Evolutionary conservation across 2,329 filamentous ascomycete species (phyloP).

Genomic region (Chaetomium strumarium): DNA sequence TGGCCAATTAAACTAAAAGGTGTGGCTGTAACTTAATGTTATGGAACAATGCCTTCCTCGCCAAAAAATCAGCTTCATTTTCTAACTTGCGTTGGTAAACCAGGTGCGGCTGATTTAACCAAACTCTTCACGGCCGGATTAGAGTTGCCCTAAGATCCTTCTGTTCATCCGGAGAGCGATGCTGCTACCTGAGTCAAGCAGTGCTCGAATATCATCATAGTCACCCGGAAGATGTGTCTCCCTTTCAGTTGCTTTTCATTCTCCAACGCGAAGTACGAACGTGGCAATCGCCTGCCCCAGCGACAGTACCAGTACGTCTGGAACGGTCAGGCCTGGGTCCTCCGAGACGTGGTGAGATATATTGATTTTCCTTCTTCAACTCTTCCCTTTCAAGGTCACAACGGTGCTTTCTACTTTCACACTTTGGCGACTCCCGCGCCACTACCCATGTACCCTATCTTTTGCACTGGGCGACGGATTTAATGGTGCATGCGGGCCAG

Average conservation of each 20-base stretch:
- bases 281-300: slow-evolving; percentile 32
- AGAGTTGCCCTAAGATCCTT: neutral
- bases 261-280: slow-evolving; percentile 42
- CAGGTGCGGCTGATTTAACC: too few relatives aligned
- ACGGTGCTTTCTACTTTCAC: neutral
- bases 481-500: too few relatives aligned
- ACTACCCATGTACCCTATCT: too few relatives aligned
- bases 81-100: too few relatives aligned
- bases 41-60: too few relatives aligned
- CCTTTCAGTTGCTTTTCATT: slow-evolving; percentile 42
- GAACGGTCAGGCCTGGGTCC: slow-evolving; percentile 33
- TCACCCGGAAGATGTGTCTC: slow-evolving; percentile 43
- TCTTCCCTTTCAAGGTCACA: neutral
- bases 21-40: too few relatives aligned
- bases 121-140: neutral
- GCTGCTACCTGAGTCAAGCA: too few relatives aligned
- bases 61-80: too few relatives aligned
- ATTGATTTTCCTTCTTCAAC: neutral
- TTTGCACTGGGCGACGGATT: too few relatives aligned
- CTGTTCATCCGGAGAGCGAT: too few relatives aligned
- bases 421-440: neutral
- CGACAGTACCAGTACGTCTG: slow-evolving; percentile 36
- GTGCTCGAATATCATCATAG: too few relatives aligned
- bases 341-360: slow-evolving; percentile 34
- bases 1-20: too few relatives aligned